Conservation (phyloP, 2,329 filamentous ascomycete species). For the Trichothecium roseum region DNA sequence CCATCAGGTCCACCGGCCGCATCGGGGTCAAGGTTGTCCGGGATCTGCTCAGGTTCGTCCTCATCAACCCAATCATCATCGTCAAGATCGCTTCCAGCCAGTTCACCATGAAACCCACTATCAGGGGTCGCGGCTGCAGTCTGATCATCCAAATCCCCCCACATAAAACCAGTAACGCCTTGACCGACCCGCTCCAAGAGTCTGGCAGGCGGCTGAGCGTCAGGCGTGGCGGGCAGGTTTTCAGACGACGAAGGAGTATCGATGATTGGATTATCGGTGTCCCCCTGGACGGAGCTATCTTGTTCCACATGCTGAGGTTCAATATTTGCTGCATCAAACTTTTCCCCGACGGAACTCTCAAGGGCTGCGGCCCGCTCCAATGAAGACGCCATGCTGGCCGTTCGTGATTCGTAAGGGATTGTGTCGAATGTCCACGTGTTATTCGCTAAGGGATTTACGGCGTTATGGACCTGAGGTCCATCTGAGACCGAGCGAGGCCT, state of each 20-base stretch:
- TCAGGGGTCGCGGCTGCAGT: background rate
- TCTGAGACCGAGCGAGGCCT: slow-evolving; percentile 48
- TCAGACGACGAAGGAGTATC: background rate
- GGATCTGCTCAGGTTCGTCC: slow-evolving; percentile 16
- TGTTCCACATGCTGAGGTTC: background rate
- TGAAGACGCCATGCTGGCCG: no score
- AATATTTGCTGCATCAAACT: background rate
- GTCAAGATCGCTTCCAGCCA: slow-evolving; percentile 17
- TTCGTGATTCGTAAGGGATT: slow-evolving; percentile 14
- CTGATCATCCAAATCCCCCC: slow-evolving; percentile 40
- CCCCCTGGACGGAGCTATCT: background rate
- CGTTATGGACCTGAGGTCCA: slow-evolving; percentile 33
- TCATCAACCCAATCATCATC: slow-evolving; percentile 31
- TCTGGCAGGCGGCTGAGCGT: background rate
- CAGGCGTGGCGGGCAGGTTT: background rate
- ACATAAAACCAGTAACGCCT: slow-evolving; percentile 48
- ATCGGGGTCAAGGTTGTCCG: slow-evolving; percentile 40
- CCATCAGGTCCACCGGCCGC: slow-evolving; percentile 49
- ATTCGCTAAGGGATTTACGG: slow-evolving; percentile 42
- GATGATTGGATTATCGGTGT: background rate
- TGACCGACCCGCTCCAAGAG: background rate
- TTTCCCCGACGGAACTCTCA: no score
- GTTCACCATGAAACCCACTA: background rate
- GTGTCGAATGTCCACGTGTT: slow-evolving; percentile 51
- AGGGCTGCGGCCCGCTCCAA: no score